Conservation (phyloP, 805 yeast genomes). For the Brettanomyces bruxellensis region DNA sequence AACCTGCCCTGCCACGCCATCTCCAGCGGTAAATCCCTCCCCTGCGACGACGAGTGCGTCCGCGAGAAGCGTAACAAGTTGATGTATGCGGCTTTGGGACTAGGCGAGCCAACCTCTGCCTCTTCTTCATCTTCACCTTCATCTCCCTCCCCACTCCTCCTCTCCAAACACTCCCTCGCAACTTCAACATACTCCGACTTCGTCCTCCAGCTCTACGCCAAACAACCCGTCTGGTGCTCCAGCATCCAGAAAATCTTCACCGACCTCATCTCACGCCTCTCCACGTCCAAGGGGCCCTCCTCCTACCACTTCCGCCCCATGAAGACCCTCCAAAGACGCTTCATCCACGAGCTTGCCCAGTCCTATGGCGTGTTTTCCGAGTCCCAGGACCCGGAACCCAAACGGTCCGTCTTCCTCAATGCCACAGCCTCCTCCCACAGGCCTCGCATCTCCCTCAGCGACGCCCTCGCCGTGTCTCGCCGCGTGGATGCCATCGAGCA, state of each 20-base stretch:
- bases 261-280: slow-evolving; percentile 29
- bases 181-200: slow-evolving; percentile 36
- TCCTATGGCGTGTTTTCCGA: slow-evolving; percentile 53
- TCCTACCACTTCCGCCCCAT: slow-evolving; percentile 64
- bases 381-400: slow-evolving; percentile 77
- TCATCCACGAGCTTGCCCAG: slow-evolving; percentile 60
- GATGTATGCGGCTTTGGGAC: slow-evolving; percentile 53
- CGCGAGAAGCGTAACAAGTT: slow-evolving; percentile 48
- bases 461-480: slow-evolving; percentile 30
- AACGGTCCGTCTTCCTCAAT: slow-evolving; percentile 60
- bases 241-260: slow-evolving; percentile 48
- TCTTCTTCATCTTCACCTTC: slow-evolving; percentile 1
- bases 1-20: slow-evolving; percentile 41
- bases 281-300: no score
- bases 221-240: slow-evolving; percentile 62
- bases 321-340: slow-evolving; percentile 58
- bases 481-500: slow-evolving; percentile 19
- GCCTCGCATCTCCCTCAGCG: slow-evolving; percentile 40
- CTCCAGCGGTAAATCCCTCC: slow-evolving; percentile 30
- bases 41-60: slow-evolving; percentile 68
- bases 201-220: slow-evolving; percentile 36
- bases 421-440: slow-evolving; percentile 17
- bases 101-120: slow-evolving; percentile 1
- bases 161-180: slow-evolving; percentile 15
- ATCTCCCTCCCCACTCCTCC: slow-evolving; percentile 9